Evolutionary conservation across 2,329 filamentous ascomycete species (phyloP), one percentile per base, ranked within the genome.

Genomic region (Colletotrichum karsti): DNA sequence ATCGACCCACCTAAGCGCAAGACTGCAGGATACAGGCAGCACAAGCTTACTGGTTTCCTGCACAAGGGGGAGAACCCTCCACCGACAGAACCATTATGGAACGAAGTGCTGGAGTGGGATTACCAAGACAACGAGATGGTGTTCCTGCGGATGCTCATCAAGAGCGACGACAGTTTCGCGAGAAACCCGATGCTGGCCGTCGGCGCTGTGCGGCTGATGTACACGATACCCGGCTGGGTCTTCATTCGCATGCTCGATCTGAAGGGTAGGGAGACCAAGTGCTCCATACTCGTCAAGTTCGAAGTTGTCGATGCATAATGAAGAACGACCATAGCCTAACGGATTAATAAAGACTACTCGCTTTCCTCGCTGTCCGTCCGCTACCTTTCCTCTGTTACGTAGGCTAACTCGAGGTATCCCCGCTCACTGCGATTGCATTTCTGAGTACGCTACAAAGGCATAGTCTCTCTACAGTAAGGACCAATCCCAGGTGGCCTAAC

Each of bases 191-290:
- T 89, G 58, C 85, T 91, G 69, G 87, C 86, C 0, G 88, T 90
- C 2, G 82, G 86, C 0, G 87, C 89, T 0, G 84, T 92, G n/a
- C 78, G 90, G 46, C 72, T 92, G 28, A 70, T 83, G 63, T 92
- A 91, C 74, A 82, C 84, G 3, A 77, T 79, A 7, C 79, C 82
- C 0, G 89, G 85, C 0, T 92, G 90, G 90, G 84, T 78, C 4
- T 92, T 92, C 63, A 82, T 92, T 41, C 81, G 88, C 5, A 86
- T 92, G 86, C 73, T 91, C 71, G 90, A 92, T 73, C 77, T 92
- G 64, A 88, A 87, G 74, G 90, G 90, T 0, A 81, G 85, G 33
- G 88, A 92, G 80, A 92, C 90, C 0, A 84, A 80, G 69, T 91
- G 89, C 70, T 86, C 87, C 4, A 65, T 92, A 48, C 78, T 92